A percentile compares a stretch with the other conserved stretches of the same genome.
These are phyloP conservation scores for Podospora australis DNA, from an alignment of 495 filamentous ascomycete genomes.

Conservation along the genomic window DNA sequence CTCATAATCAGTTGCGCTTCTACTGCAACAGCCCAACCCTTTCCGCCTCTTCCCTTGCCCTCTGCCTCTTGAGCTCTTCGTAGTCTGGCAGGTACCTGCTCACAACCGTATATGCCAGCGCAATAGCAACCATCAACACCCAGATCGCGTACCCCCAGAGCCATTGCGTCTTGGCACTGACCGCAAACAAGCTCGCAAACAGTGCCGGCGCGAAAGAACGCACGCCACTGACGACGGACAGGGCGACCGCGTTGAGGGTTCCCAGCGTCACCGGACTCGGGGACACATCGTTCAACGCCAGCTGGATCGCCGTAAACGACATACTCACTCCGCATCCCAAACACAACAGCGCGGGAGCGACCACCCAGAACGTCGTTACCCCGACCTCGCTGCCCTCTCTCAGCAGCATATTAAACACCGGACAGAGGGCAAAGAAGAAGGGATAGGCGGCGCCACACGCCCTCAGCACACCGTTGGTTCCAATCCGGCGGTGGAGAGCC, in stretches of 20 bases:
- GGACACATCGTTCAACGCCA: constrained; percentile 61
- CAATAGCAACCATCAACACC: constrained; percentile 49
- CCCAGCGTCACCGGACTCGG: constrained; percentile 53
- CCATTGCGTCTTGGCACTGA: constrained; percentile 50
- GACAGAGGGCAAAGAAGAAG: constrained; percentile 46
- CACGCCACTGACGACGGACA: constrained; percentile 46
- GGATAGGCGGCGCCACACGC: constrained; percentile 51
- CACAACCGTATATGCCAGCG: constrained; percentile 37
- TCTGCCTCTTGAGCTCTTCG: constrained; percentile 31
- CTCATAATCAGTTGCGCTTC: no score
- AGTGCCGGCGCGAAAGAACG: constrained; percentile 55
- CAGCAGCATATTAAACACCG: constrained; percentile 48
- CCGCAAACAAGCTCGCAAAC: constrained; percentile 56
- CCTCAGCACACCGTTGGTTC: constrained; percentile 54
- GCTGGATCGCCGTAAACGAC: constrained; percentile 61
- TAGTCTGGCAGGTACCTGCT: constrained; percentile 45
- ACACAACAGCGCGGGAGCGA: constrained; percentile 31
- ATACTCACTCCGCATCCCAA: constrained; percentile 57
- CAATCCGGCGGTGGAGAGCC: constrained; percentile 48
- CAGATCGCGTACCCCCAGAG: constrained; percentile 58
- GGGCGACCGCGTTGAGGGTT: constrained; percentile 57
- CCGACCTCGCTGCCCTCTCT: constrained; percentile 24
- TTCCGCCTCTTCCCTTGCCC: constrained; percentile 4
- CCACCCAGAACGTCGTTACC: constrained; percentile 49
- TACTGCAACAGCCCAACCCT: background rate